Conservation (phyloP, 306 rosid species). For the Cucumis sativus region DNA sequence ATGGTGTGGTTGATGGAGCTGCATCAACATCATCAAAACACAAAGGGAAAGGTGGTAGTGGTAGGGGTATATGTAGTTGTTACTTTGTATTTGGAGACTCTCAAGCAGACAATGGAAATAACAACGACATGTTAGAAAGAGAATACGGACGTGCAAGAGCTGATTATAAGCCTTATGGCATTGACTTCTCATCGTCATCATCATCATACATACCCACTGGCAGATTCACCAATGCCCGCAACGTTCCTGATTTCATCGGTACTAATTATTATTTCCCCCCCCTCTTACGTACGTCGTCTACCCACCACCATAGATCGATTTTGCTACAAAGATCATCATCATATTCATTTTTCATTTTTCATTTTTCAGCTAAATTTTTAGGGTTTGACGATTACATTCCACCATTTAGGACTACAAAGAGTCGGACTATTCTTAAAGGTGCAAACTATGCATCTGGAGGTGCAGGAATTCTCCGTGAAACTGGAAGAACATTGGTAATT, state of each 20-base stretch:
- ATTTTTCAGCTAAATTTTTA: conserved; percentile 40
- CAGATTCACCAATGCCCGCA: conserved; percentile 40
- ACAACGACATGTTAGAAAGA: conserved; percentile 10
- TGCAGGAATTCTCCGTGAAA: conserved; percentile 38
- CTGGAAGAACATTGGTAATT: conserved; percentile 15
- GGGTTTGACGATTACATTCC: conserved; percentile 43
- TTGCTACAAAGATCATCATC: no score
- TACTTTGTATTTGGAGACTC: conserved; percentile 49
- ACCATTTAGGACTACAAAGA: conserved; percentile 24
- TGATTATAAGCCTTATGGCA: conserved; percentile 42
- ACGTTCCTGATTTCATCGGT: conserved; percentile 22
- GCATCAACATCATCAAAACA: neutral
- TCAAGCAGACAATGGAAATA: conserved; percentile 41
- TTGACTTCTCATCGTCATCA: conserved; percentile 24
- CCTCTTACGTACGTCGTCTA: no score
- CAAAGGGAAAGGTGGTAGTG: conserved; percentile 8
- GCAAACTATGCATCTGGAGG: conserved; percentile 69
- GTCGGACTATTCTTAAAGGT: conserved; percentile 22
- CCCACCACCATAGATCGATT: no score
- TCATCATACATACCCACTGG: conserved; percentile 18
- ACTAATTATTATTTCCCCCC: no score
- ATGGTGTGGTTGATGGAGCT: neutral
- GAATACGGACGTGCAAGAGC: conserved; percentile 13
- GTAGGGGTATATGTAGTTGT: conserved; percentile 3
- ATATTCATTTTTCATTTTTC: neutral